Conservation (phyloP, 768 basidiomycete species). For the Collybia mongolica region DNA sequence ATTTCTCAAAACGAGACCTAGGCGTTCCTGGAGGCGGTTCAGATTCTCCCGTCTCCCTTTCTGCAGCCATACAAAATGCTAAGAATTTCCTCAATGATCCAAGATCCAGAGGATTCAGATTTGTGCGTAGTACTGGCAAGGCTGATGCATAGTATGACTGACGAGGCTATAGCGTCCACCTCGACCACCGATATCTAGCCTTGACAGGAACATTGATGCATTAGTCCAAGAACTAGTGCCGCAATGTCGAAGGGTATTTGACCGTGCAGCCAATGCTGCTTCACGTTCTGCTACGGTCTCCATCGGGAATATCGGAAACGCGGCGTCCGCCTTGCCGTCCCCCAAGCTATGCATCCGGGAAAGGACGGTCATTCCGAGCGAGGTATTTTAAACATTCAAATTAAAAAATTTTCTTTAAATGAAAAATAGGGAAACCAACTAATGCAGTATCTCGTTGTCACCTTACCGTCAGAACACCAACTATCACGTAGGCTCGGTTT, state of each 20-base stretch:
- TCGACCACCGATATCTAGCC: slow-evolving; percentile 14
- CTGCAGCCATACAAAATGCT: no score
- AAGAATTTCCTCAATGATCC: slow-evolving; percentile 35
- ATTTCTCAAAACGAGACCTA: slow-evolving; percentile 47
- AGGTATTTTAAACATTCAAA: slow-evolving; percentile 39
- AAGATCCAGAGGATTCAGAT: slow-evolving; percentile 46
- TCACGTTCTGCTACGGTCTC: slow-evolving; percentile 57
- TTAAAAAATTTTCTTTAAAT: slow-evolving; percentile 11
- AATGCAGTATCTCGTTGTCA: slow-evolving; percentile 51
- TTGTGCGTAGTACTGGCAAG: slow-evolving; percentile 36
- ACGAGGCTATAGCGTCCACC: no score
- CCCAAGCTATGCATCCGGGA: slow-evolving; percentile 45
- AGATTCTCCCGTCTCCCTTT: no score
- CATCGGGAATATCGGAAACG: slow-evolving; percentile 26
- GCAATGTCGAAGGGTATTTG: slow-evolving; percentile 62
- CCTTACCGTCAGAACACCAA: slow-evolving; percentile 39
- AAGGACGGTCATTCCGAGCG: slow-evolving; percentile 47
- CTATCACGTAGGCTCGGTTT: slow-evolving; percentile 42
- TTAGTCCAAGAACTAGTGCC: slow-evolving; percentile 61
- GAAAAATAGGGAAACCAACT: no score
- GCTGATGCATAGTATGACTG: no score
- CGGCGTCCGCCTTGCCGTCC: slow-evolving; percentile 26
- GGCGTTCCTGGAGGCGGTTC: slow-evolving; percentile 34
- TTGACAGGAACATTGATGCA: slow-evolving; percentile 69
- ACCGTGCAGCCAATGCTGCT: slow-evolving; percentile 58